Percentiles rank a stretch among this genome's conserved stretches.
These are phyloP conservation scores for Setaria viridis DNA, from an alignment of 202 grass and related monocot genomes.

Conservation along the genomic window DNA sequence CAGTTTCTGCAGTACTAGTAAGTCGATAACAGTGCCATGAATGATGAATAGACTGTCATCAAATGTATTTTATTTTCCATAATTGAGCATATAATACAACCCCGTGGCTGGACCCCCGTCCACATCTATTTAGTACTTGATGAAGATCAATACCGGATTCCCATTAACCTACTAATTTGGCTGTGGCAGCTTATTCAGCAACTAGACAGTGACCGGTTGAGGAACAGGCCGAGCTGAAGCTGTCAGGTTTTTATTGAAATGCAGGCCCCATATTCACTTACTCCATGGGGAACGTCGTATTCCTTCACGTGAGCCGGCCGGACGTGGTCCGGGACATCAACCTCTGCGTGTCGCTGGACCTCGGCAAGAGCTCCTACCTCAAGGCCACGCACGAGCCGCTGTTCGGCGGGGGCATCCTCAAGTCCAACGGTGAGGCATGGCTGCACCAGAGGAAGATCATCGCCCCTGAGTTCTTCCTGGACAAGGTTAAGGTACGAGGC, in stretches of 20 bases:
- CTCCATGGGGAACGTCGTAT: constrained; percentile 79
- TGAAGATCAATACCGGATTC: neutral
- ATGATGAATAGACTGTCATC: neutral
- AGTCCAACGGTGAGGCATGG: constrained; percentile 83
- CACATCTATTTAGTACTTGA: neutral
- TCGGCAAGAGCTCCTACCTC: constrained; percentile 90
- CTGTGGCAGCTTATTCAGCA: neutral
- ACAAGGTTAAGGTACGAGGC: constrained; percentile 86
- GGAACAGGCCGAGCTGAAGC: neutral
- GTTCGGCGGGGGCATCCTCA: constrained; percentile 86
- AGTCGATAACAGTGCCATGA: neutral
- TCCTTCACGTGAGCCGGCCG: constrained; percentile 82
- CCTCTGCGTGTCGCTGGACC: constrained; percentile 76
- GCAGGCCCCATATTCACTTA: constrained; percentile 86
- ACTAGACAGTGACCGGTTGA: neutral
- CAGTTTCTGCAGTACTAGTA: too few species aligned
- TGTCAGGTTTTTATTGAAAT: neutral
- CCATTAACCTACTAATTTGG: neutral
- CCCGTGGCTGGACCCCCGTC: neutral
- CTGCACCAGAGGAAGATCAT: constrained; percentile 91
- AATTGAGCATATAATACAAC: neutral
- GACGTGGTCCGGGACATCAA: constrained; percentile 87
- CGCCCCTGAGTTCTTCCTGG: constrained; percentile 86
- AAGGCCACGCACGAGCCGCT: constrained; percentile 93
- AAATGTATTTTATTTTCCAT: neutral